Conservation (phyloP, 768 basidiomycete genomes). For the Chiua virens region DNA sequence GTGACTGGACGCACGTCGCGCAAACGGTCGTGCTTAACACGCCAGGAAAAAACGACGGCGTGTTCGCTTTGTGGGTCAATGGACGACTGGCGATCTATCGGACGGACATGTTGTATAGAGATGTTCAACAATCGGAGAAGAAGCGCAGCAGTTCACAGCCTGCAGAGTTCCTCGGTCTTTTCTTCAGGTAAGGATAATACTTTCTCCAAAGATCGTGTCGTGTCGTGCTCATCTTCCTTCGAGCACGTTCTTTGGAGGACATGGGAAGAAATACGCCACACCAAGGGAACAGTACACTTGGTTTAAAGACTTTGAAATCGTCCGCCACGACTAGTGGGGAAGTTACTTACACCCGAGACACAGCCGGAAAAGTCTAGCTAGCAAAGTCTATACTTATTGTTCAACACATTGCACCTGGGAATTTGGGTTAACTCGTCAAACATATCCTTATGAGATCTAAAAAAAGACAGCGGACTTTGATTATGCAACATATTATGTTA, state of each 20-base stretch:
- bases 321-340: constrained; percentile 19
- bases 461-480: too few relatives aligned
- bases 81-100: constrained; percentile 53
- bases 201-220: not conserved
- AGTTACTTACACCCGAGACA: too few relatives aligned
- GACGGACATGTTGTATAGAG: constrained; percentile 63
- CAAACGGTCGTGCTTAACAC: constrained; percentile 76
- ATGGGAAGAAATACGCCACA: constrained; percentile 62
- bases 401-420: too few relatives aligned
- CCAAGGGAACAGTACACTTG: constrained; percentile 74
- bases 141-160: constrained; percentile 11
- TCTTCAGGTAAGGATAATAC: constrained; percentile 69
- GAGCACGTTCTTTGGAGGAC: constrained; percentile 81
- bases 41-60: constrained; percentile 67
- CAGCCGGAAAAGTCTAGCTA: too few relatives aligned
- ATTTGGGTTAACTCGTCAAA: too few relatives aligned
- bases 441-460: too few relatives aligned
- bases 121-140: constrained; percentile 19
- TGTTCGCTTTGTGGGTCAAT: constrained; percentile 64
- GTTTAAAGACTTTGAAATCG: constrained; percentile 69
- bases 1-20: constrained; percentile 69
- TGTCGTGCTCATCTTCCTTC: constrained; percentile 1
- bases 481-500: too few relatives aligned
- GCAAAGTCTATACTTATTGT: too few relatives aligned
- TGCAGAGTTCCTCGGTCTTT: constrained; percentile 54